Evolutionary conservation across 192 early-diverging fungal species (phyloP), one percentile per base, ranked within the genome.

Genomic region (Linnemannia zychae): DNA sequence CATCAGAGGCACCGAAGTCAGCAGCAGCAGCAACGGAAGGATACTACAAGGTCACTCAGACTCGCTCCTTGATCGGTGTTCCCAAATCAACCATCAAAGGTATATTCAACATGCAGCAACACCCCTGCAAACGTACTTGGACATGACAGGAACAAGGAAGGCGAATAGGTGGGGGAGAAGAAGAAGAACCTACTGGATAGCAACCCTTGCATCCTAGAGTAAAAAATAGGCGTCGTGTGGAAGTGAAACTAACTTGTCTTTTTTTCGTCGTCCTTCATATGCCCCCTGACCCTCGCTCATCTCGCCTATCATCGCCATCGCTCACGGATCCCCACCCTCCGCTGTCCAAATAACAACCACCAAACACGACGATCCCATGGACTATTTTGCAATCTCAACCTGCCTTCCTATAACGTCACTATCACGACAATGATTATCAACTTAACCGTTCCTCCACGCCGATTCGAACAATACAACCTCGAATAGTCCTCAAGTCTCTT

Each of bases 41-140:
- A 75, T 65, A 85, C 65, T 85, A 73, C 78, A 85, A 85, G 50
- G 74, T 85, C 70, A 85, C 83, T 12, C 77, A 67, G 48, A 85
- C 83, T 33, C 83, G 83, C 24, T 85, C 83, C 2, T 37, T 76
- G 77, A 85, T 85, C 70, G 83, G 83, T 72, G 83, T 85, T 5
- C 83, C 83, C 16, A 85, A 85, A 36, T 79, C 77, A 9, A 85
- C 83, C 36, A 85, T 85, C 70, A 85, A 85, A 79, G 83, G 83
- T 85, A 79, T 36, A 20, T 36, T 20, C 38, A 63, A 40, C 49
- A 28, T 12, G 6, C 28, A 33, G 31, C 3, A 44, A 24, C 36
- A 18, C 1, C 37, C 1, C 37, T 48, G 22, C 24, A 46, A 7
- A 28, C 38, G 20, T 13, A 28, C n/a, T n/a, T 24, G 7, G 69